These are phyloP conservation scores for Rosa chinensis DNA, from an alignment of 306 rosid species.

Conservation along the genomic window DNA sequence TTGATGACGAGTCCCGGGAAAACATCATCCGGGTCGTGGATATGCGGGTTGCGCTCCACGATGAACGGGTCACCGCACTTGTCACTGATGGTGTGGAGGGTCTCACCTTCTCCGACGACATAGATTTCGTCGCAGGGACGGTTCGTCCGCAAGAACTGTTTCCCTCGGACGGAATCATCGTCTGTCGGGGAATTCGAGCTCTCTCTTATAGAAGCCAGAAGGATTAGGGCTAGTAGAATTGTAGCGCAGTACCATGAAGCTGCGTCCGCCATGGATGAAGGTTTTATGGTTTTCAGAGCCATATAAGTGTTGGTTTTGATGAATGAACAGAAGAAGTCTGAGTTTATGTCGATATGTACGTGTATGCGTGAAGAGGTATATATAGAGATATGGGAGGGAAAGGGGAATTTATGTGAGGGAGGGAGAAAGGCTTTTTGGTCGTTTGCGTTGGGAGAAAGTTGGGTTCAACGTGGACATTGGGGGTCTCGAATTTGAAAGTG, in stretches of 20 bases:
- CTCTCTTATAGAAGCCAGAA: conserved; percentile 56
- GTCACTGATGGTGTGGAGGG: conserved; percentile 77
- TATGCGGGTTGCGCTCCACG: conserved; percentile 84
- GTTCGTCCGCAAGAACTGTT: conserved; percentile 18
- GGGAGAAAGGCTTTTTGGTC: conserved; percentile 15
- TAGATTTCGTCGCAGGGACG: conserved; percentile 48
- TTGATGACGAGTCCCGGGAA: conserved; percentile 82
- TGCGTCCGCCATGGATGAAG: conserved; percentile 34
- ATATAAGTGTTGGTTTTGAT: conserved; percentile 2
- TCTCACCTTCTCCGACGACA: conserved; percentile 72
- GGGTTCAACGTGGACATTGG: conserved; percentile 35
- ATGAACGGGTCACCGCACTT: conserved; percentile 77
- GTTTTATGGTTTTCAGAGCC: conserved; percentile 18
- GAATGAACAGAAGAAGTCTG: neutral
- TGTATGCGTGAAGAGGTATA: neutral
- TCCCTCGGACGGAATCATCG: conserved; percentile 32
- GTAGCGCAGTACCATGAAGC: conserved; percentile 67
- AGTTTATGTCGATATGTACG: neutral
- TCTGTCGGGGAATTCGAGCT: conserved; percentile 3
- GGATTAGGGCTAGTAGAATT: conserved; percentile 41
- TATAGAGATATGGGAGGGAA: neutral
- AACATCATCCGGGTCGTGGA: conserved; percentile 85
- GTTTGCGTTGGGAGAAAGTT: conserved; percentile 31
- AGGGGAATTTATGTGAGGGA: neutral
- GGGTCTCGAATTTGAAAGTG: conserved; percentile 10